Evolutionary conservation across 106 monocot genomes (phyloP).

Genomic region (Dactylorhiza incarnata): DNA sequence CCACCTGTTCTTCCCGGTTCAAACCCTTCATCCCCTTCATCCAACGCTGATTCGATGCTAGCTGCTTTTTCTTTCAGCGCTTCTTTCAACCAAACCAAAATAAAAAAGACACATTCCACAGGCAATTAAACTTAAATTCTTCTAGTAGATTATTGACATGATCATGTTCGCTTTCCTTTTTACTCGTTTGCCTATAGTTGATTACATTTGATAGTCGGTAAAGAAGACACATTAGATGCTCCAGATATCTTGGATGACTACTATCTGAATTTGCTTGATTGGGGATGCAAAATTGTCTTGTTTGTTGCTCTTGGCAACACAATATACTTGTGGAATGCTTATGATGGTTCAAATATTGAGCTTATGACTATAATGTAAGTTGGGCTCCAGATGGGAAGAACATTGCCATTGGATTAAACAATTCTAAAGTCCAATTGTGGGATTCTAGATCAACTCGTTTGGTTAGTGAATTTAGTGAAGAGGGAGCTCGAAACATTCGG

Average conservation of each 20-base stretch:
- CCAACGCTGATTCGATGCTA: no score
- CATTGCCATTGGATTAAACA: constrained; percentile 49
- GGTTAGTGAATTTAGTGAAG: no score
- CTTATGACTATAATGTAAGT: constrained; percentile 53
- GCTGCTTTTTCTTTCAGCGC: no score
- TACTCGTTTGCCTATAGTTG: no score
- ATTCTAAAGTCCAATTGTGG: constrained; percentile 54
- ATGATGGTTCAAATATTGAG: constrained; percentile 33
- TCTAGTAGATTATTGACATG: no score
- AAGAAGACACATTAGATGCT: constrained; percentile 47
- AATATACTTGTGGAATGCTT: constrained; percentile 54
- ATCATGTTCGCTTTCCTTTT: no score
- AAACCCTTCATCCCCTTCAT: neutral
- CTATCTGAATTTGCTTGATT: constrained; percentile 54
- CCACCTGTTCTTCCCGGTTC: no score
- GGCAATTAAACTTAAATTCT: no score
- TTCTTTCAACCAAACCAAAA: no score
- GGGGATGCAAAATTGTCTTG: constrained; percentile 52
- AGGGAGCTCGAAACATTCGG: no score
- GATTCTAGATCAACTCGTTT: constrained; percentile 35
- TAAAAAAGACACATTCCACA: no score
- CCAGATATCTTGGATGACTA: constrained; percentile 49
- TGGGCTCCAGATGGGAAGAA: constrained; percentile 72
- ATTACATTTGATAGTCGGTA: constrained; percentile 21
- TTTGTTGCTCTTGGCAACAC: constrained; percentile 47